Percentiles rank a stretch among this genome's conserved stretches.
Conservation (phyloP, 2,329 filamentous ascomycete species). For the Dactylellina cionopaga region DNA sequence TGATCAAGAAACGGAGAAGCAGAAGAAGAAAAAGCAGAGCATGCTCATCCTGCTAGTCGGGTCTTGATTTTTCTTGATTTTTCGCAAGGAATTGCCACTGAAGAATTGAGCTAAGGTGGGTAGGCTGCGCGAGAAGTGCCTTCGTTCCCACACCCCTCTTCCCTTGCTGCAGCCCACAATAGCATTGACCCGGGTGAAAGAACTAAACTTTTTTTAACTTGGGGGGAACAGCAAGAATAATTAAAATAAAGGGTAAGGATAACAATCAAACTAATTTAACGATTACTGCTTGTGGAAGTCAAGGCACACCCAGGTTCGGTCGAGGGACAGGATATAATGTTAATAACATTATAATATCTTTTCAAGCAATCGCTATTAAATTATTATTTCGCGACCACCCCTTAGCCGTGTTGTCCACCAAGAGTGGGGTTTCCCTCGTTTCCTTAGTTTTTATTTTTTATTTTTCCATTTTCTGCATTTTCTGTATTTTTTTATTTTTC, state of each 20-base stretch:
- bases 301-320: slow-evolving; percentile 35
- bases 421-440: slow-evolving; percentile 47
- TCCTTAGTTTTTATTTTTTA: too few species aligned
- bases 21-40: slow-evolving; percentile 12
- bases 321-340: slow-evolving; percentile 42
- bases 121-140: slow-evolving; percentile 47
- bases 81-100: slow-evolving; percentile 51
- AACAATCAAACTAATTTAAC: slow-evolving; percentile 52
- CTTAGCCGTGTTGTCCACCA: slow-evolving; percentile 12
- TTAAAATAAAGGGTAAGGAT: slow-evolving; percentile 46
- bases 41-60: slow-evolving; percentile 13
- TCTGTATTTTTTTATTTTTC: slow-evolving; percentile 9
- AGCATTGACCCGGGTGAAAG: slow-evolving; percentile 39
- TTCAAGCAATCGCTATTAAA: slow-evolving; percentile 44
- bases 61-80: slow-evolving; percentile 33
- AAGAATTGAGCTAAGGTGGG: slow-evolving; percentile 39
- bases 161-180: slow-evolving; percentile 39
- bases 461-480: slow-evolving; percentile 9
- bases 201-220: slow-evolving; percentile 32
- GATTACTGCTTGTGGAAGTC: slow-evolving; percentile 50
- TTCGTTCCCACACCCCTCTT: slow-evolving; percentile 30
- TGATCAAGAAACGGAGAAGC: not conserved
- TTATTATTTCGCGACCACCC: slow-evolving; percentile 49
- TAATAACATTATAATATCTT: slow-evolving; percentile 51
- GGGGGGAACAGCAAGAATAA: slow-evolving; percentile 26